A percentile compares a stretch with the other conserved stretches of the same genome.
These are phyloP conservation scores for Nicotiana undulata DNA, from an alignment of 257 asterid genomes.

Conservation along the genomic window DNA sequence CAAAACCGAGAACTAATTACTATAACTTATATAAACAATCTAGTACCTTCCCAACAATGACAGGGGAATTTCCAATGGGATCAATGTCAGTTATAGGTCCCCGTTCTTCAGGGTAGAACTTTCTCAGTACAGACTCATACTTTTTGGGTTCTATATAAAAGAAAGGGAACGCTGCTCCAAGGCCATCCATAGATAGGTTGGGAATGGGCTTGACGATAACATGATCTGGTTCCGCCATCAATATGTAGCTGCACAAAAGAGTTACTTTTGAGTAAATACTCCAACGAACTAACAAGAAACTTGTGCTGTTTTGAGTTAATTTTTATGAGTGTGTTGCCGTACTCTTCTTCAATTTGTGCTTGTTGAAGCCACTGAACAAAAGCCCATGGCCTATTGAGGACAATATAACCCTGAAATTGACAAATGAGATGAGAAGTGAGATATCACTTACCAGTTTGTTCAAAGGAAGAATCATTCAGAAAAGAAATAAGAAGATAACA, in stretches of 20 bases:
- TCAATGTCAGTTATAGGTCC: constrained; percentile 81
- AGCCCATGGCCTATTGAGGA: constrained; percentile 98
- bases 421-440: constrained; percentile 15
- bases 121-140: constrained; percentile 59
- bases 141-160: constrained; percentile 90
- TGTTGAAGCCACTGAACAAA: constrained; percentile 98
- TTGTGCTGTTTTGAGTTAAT: neutral
- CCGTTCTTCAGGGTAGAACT: constrained; percentile 58
- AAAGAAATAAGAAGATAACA: neutral
- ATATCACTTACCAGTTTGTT: neutral
- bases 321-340: constrained; percentile 13
- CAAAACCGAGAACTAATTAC: neutral
- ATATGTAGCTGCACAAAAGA: constrained; percentile 54
- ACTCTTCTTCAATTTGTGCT: constrained; percentile 88
- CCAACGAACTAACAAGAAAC: neutral
- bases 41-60: constrained; percentile 75
- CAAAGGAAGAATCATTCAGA: neutral
- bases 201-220: constrained; percentile 87
- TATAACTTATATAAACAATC: neutral
- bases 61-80: constrained; percentile 98
- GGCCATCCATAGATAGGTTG: constrained; percentile 60
- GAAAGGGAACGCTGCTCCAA: constrained; percentile 89
- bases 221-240: constrained; percentile 98
- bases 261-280: neutral
- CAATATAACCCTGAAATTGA: constrained; percentile 78